Evolutionary conservation across 345 rosid species (phyloP).

Genomic region (Pseudoturritis turrita): DNA sequence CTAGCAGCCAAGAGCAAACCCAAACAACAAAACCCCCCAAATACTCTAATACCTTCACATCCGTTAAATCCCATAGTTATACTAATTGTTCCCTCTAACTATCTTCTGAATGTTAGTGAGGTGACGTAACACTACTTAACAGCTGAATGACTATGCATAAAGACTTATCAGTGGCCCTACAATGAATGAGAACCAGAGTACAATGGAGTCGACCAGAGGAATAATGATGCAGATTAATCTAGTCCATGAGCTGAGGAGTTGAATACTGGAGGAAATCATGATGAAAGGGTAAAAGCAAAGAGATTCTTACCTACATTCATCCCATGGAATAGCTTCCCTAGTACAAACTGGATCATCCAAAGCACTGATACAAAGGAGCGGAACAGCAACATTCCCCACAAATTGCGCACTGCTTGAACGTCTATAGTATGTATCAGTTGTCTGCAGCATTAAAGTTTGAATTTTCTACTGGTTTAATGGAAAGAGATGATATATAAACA

Average conservation of each 20-base stretch:
- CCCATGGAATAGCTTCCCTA: constrained; percentile 92
- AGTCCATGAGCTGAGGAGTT: background rate
- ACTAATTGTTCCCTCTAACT: background rate
- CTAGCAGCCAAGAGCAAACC: background rate
- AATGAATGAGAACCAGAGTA: background rate
- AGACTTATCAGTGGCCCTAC: background rate
- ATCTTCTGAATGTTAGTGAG: background rate
- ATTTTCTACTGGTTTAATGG: background rate
- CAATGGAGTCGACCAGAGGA: background rate
- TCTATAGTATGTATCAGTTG: constrained; percentile 84
- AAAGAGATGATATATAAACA: background rate
- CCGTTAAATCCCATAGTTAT: background rate
- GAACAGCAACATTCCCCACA: constrained; percentile 62
- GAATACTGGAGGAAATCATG: background rate
- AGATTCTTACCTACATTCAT: constrained; percentile 77
- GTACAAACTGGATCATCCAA: constrained; percentile 94
- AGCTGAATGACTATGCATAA: background rate
- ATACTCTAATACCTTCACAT: background rate
- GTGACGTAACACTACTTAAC: background rate
- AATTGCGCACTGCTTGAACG: constrained; percentile 65
- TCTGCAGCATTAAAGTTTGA: constrained; percentile 44
- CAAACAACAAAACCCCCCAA: background rate
- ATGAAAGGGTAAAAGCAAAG: background rate
- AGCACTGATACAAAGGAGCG: constrained; percentile 81
- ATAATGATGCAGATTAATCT: background rate